These are phyloP conservation scores for Saccharomyces hybrid DNA, from an alignment of 1,139 yeast genomes.

Conservation along the genomic window DNA sequence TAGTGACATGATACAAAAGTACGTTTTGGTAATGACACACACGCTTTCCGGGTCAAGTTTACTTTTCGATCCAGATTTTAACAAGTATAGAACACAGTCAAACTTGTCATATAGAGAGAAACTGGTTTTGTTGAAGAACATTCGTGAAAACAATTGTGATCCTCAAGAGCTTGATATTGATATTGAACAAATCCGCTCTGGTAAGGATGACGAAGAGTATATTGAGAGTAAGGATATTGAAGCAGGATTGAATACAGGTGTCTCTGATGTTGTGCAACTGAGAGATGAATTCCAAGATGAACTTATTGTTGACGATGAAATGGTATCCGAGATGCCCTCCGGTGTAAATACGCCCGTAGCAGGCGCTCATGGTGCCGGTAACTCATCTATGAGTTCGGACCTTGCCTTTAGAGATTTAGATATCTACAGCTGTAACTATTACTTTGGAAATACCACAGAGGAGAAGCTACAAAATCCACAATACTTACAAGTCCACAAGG, in stretches of 20 bases:
- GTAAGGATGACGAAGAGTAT: constrained; percentile 13
- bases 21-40: constrained; percentile 51
- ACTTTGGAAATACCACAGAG: constrained; percentile 35
- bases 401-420: constrained; percentile 45
- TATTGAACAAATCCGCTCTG: constrained; percentile 31
- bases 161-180: constrained; percentile 32
- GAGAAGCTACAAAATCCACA: constrained; percentile 46
- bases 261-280: constrained; percentile 36
- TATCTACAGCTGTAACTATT: constrained; percentile 51
- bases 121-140: constrained; percentile 30
- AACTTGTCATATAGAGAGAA: constrained; percentile 27
- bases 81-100: constrained; percentile 20
- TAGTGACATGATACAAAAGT: constrained; percentile 47
- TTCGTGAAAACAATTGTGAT: constrained; percentile 31
- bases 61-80: constrained; percentile 60
- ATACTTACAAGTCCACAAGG: constrained; percentile 54
- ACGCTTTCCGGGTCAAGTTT: constrained; percentile 68
- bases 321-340: constrained; percentile 29
- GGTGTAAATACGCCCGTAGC: constrained; percentile 30
- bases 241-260: constrained; percentile 23
- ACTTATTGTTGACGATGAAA: constrained; percentile 30
- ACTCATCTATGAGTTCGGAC: constrained; percentile 20
- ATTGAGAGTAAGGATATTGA: constrained; percentile 37
- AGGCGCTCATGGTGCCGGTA: constrained; percentile 13
- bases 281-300: constrained; percentile 22